A percentile compares a stretch with the other conserved stretches of the same genome.
phyloP scores from a whole-genome alignment of 73 alveolate genomes.

The Tetrahymena malaccensis region DNA sequence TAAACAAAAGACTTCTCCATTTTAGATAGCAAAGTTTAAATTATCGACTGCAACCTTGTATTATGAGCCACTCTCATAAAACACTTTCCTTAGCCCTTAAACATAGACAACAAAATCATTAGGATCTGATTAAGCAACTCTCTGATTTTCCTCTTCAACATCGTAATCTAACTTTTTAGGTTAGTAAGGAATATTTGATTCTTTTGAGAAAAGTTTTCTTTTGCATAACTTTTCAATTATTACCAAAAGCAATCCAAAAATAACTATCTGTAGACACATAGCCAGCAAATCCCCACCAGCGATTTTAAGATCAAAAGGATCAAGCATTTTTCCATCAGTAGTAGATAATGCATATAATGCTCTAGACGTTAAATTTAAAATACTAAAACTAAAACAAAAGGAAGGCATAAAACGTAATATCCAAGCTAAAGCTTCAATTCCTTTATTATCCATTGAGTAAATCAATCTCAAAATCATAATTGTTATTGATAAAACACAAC shows the following conservation, averaged over 20 bases:
- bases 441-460: conserved; percentile 29
- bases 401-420: conserved; percentile 85
- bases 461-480: conserved; percentile 49
- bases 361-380: conserved; percentile 43
- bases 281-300: conserved; percentile 43
- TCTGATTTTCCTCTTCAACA: conserved; percentile 37
- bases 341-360: background rate
- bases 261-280: conserved; percentile 6
- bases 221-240: conserved; percentile 37
- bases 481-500: conserved; percentile 51
- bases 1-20: conserved; percentile 96
- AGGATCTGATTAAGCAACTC: conserved; percentile 34
- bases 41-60: conserved; percentile 83
- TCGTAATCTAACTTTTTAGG: conserved; percentile 29
- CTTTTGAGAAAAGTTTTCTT: conserved; percentile 8
- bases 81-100: conserved; percentile 54
- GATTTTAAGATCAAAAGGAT: conserved; percentile 25
- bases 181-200: conserved; percentile 1
- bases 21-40: conserved; percentile 81
- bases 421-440: conserved; percentile 64
- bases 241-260: conserved; percentile 15
- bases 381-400: conserved; percentile 82
- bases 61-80: conserved; percentile 6
- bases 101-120: conserved; percentile 43
- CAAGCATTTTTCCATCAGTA: conserved; percentile 2